phyloP scores from a whole-genome alignment of 2,329 filamentous ascomycete genomes.

The Xylaria hypoxylon region DNA sequence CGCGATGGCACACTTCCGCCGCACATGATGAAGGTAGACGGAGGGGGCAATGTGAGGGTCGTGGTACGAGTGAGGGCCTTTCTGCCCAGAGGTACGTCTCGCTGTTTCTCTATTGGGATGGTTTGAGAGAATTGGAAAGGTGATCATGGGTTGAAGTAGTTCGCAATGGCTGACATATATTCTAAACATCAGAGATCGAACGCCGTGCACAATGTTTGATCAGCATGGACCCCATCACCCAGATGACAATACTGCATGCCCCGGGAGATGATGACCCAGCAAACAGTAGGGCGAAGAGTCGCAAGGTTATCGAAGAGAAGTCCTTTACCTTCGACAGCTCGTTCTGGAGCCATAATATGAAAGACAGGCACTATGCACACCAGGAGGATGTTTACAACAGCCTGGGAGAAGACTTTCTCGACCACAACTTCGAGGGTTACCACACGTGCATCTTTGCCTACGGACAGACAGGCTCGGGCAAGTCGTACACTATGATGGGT shows the following conservation, averaged over 20 bases:
- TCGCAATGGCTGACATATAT: constrained; percentile 19
- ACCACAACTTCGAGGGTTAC: constrained; percentile 99
- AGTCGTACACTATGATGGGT: constrained; percentile 99
- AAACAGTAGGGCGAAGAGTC: constrained; percentile 70
- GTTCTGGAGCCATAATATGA: constrained; percentile 91
- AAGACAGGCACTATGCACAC: constrained; percentile 86
- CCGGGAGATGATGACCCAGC: constrained; percentile 69
- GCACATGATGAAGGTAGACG: constrained; percentile 66
- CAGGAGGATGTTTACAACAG: constrained; percentile 96
- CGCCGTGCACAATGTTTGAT: constrained; percentile 86
- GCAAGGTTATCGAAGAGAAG: constrained; percentile 87
- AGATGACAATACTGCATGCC: constrained; percentile 83
- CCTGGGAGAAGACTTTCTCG: constrained; percentile 94
- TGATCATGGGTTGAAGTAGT: constrained; percentile 26
- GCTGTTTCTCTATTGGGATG: not conserved
- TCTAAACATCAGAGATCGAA: constrained; percentile 75
- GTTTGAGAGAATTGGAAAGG: not conserved
- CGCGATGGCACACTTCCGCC: constrained; percentile 74
- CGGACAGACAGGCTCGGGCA: constrained; percentile 96
- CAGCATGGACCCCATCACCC: constrained; percentile 87
- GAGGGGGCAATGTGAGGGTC: constrained; percentile 82
- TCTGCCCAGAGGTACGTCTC: constrained; percentile 75
- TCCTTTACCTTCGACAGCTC: constrained; percentile 96
- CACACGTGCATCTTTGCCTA: constrained; percentile 99
- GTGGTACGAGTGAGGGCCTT: constrained; percentile 85